These are phyloP conservation scores for Blastomyces percursus DNA, from an alignment of 2,329 filamentous ascomycete genomes.

Conservation along the genomic window DNA sequence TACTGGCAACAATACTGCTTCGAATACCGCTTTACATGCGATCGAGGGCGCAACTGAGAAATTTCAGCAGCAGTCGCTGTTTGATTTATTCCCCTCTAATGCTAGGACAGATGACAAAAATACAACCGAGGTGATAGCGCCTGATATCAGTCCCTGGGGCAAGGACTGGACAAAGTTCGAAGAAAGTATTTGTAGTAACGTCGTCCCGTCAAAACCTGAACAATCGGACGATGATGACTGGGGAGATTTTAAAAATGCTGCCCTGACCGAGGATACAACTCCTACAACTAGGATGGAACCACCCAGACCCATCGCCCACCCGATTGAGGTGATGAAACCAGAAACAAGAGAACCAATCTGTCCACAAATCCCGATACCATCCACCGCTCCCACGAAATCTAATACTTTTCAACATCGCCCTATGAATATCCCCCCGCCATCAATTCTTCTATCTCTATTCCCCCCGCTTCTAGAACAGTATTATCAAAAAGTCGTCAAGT, in stretches of 20 bases:
- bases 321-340: neutral
- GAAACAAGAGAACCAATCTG: neutral
- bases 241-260: slow-evolving; percentile 42
- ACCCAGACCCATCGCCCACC: neutral
- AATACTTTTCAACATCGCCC: slow-evolving; percentile 44
- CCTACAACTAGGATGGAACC: neutral
- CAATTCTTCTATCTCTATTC: slow-evolving; percentile 67
- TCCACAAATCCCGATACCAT: neutral
- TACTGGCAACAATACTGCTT: neutral
- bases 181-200: neutral
- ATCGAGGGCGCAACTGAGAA: neutral
- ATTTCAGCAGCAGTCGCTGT: slow-evolving; percentile 11
- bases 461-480: slow-evolving; percentile 58
- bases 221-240: slow-evolving; percentile 39
- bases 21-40: neutral
- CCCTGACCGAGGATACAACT: neutral
- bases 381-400: neutral
- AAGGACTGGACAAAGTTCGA: slow-evolving; percentile 1
- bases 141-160: neutral
- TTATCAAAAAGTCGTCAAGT: slow-evolving; percentile 52
- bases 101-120: slow-evolving; percentile 10
- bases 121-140: neutral
- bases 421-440: slow-evolving; percentile 80
- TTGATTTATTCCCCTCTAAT: slow-evolving; percentile 23
- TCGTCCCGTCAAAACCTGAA: neutral